Base-by-base conservation (phyloP, 2,329 filamentous ascomycete species). In the Talaromyces sp. region DNA sequence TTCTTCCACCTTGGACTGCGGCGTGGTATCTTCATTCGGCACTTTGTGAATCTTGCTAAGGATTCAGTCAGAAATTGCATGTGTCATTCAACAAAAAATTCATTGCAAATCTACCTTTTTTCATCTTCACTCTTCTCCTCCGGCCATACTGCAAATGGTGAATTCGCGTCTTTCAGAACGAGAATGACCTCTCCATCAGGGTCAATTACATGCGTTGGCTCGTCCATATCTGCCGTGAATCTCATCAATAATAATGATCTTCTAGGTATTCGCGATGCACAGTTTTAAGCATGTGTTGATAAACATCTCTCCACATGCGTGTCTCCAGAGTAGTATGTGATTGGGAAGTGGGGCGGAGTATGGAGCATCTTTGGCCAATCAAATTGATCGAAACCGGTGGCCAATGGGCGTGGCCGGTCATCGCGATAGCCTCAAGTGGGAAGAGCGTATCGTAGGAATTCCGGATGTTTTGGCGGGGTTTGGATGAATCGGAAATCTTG, bases 101-200 rank as follows among this genome's bases (percentile, higher is more conserved):
- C 19, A 19, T 19, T 19, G 19, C 19, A 19, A 19, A 19, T 19
- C 41, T 59, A 59, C 56, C 39, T 45, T 31, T 59, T 31, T 3
- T 59, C 56, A 19, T 31, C n/a, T 7, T 31, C 37, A 19, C 19
- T 19, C 19, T 19, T 19, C 22, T 59, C 22, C 4, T 59, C 56
- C 3, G 39, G 24, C 37, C 56, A 43, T 6, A 59, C 37, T 31
- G 56, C 56, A 22, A 59, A 59, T 27, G 56, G 56, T 10, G 14
- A 2, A 59, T 59, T 59, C 37, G 56, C 37, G 11, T 59, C 56
- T 59, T 45, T 45, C 24, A 59, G 33, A 22, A 59, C 37, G 22
- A 59, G 22, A 22, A 59, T 45, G 4, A 59, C 56, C 39, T 59
- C 56, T 1, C 56, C 56, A 33, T 59, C 56, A 31, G 56, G 56